phyloP scores from a whole-genome alignment of 1,284 basidiomycete species.

The Irpex sp. region DNA sequence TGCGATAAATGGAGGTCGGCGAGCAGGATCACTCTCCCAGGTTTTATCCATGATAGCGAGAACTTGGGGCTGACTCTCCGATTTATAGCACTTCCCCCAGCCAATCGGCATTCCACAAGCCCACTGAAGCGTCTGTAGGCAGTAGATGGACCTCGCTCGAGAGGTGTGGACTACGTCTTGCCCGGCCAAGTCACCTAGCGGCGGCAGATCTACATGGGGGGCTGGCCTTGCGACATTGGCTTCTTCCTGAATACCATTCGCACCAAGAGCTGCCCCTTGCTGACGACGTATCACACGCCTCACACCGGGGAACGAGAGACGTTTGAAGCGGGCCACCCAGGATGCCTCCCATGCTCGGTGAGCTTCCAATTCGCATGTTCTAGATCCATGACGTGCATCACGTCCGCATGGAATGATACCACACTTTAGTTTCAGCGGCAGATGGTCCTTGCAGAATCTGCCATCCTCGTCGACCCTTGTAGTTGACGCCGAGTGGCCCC shows the following conservation, averaged over 20 bases:
- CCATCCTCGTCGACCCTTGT: constrained; percentile 10
- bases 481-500: constrained; percentile 6
- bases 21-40: no score
- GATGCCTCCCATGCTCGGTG: neutral
- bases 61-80: no score
- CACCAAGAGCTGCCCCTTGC: neutral
- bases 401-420: constrained; percentile 12
- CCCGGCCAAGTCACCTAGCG: constrained; percentile 5
- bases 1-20: no score
- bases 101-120: constrained; percentile 18
- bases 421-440: neutral
- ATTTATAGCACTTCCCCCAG: neutral
- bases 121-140: constrained; percentile 16
- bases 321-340: constrained; percentile 5
- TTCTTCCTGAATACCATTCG: neutral
- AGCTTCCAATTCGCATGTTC: constrained; percentile 5
- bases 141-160: constrained; percentile 12
- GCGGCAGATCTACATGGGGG: neutral
- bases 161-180: constrained; percentile 14
- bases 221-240: neutral
- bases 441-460: constrained; percentile 8
- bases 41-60: no score
- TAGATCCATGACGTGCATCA: neutral
- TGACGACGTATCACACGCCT: constrained; percentile 15
- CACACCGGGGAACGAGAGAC: constrained; percentile 9